phyloP scores from a whole-genome alignment of 106 monocot species.

The Dioscorea zingiberensis region DNA sequence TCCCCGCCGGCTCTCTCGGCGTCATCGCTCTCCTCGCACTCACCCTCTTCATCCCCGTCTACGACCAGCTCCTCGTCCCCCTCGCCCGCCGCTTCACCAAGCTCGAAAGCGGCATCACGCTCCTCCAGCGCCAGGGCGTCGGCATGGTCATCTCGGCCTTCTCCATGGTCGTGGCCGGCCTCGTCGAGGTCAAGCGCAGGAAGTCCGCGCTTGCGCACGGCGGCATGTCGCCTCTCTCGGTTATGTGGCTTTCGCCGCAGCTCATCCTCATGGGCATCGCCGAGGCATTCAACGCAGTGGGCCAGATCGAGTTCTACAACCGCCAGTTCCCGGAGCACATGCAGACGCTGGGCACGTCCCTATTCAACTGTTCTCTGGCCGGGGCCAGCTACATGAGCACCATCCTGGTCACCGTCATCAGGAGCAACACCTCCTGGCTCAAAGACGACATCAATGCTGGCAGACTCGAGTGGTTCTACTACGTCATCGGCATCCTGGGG shows the following conservation, averaged over 20 bases:
- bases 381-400: constrained; percentile 45
- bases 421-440: constrained; percentile 43
- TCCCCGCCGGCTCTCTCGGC: constrained; percentile 32
- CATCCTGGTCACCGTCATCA: constrained; percentile 28
- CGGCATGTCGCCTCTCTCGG: constrained; percentile 19
- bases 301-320: constrained; percentile 80
- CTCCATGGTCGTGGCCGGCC: constrained; percentile 33
- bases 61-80: constrained; percentile 42
- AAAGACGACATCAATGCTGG: constrained; percentile 43
- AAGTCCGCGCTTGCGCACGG: not conserved
- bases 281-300: constrained; percentile 54
- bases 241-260: constrained; percentile 55
- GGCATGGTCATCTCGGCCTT: constrained; percentile 26
- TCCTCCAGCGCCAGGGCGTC: constrained; percentile 33
- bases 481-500: constrained; percentile 38
- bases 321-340: constrained; percentile 72
- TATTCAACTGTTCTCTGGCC: constrained; percentile 57
- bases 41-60: constrained; percentile 47
- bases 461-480: constrained; percentile 63
- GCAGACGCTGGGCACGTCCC: constrained; percentile 48
- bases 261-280: constrained; percentile 51
- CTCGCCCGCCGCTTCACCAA: constrained; percentile 14
- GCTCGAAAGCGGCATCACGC: constrained; percentile 18
- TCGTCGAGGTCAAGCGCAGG: constrained; percentile 24
- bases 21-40: constrained; percentile 30